phyloP scores from a whole-genome alignment of 2,329 filamentous ascomycete genomes.

The Xylariaceae sp. region DNA sequence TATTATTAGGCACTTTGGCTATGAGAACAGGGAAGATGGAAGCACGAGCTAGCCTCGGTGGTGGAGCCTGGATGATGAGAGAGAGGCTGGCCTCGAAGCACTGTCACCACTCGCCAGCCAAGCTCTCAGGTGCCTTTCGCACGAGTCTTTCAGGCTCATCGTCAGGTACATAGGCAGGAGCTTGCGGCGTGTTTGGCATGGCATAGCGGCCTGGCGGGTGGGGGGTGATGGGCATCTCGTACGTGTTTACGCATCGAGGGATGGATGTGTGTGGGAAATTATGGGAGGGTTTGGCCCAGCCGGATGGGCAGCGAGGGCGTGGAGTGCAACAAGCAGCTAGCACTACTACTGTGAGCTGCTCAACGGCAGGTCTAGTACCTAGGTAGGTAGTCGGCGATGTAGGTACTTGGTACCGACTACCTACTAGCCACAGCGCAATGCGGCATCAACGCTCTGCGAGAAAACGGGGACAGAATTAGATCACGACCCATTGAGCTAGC shows the following conservation, averaged over 20 bases:
- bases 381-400: no score
- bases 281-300: constrained; percentile 14
- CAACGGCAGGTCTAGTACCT: not conserved
- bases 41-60: constrained; percentile 21
- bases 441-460: constrained; percentile 23
- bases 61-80: constrained; percentile 16
- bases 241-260: constrained; percentile 14
- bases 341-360: not conserved
- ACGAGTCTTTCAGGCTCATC: constrained; percentile 10
- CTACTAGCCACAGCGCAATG: constrained; percentile 10
- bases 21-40: constrained; percentile 19
- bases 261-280: constrained; percentile 20
- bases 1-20: constrained; percentile 20
- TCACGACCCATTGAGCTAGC: no score
- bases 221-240: constrained; percentile 12
- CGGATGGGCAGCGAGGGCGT: constrained; percentile 9
- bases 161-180: not conserved
- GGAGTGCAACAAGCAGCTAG: not conserved
- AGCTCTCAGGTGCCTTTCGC: constrained; percentile 20
- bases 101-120: not conserved
- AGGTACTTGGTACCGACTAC: constrained; percentile 6
- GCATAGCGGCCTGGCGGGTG: constrained; percentile 4
- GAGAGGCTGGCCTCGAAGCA: constrained; percentile 9
- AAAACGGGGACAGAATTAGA: not conserved
- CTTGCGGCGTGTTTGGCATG: constrained; percentile 7